These are phyloP conservation scores for Paracoccidioides brasiliensis DNA, from an alignment of 2,329 filamentous ascomycete species.

Conservation along the genomic window DNA sequence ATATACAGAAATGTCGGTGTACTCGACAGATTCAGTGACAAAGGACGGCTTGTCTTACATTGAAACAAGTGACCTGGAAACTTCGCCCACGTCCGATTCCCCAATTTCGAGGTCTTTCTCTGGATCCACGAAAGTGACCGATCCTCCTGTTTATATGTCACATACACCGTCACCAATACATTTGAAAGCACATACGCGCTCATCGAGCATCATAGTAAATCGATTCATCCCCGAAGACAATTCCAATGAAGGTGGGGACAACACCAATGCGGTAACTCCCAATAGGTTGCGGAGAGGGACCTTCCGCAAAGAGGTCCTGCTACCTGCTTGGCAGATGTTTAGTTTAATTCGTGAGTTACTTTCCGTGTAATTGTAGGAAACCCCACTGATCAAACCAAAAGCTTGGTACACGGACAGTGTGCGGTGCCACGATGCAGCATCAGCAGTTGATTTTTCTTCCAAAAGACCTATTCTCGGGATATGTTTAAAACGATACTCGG, in stretches of 20 bases:
- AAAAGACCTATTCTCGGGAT: conserved; percentile 79
- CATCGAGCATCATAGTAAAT: conserved; percentile 32
- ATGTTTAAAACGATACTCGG: conserved; percentile 79
- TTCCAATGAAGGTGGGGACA: conserved; percentile 17
- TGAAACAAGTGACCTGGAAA: conserved; percentile 31
- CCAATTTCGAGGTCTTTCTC: conserved; percentile 20
- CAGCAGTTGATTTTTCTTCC: conserved; percentile 75
- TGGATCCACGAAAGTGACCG: conserved; percentile 11
- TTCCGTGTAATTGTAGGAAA: conserved; percentile 2
- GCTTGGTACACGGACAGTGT: conserved; percentile 72
- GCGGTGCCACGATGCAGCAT: conserved; percentile 54
- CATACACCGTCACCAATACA: conserved; percentile 15
- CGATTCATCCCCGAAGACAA: conserved; percentile 35
- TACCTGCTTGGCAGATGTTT: conserved; percentile 97
- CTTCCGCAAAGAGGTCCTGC: conserved; percentile 67
- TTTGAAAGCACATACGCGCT: conserved; percentile 4
- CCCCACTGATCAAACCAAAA: conserved; percentile 34
- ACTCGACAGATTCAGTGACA: conserved; percentile 23
- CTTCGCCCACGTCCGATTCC: conserved; percentile 19
- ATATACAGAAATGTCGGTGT: conserved; percentile 40
- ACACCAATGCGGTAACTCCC: conserved; percentile 12
- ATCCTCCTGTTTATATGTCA: conserved; percentile 17
- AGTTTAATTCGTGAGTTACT: conserved; percentile 66
- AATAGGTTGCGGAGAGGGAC: conserved; percentile 11
- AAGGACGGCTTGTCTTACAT: conserved; percentile 29